Evolutionary conservation across 2,329 filamentous ascomycete genomes (phyloP).

Genomic region (Mycosphaerella arachidis): DNA sequence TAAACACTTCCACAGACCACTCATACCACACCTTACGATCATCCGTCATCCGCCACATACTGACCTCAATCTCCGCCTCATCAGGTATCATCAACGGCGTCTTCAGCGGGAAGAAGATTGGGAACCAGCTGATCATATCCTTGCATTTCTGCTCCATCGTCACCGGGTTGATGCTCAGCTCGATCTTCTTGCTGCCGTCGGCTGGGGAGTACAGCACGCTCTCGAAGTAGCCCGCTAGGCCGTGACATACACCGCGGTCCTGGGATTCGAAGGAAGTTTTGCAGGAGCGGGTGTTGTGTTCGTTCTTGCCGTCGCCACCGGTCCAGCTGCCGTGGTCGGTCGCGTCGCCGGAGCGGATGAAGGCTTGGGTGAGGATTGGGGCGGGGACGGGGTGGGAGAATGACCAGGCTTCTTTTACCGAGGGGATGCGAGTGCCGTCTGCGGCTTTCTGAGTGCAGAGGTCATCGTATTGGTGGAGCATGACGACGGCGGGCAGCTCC

Average conservation of each 20-base stretch:
- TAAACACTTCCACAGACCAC: constrained; percentile 85
- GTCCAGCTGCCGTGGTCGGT: constrained; percentile 67
- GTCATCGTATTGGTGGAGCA: constrained; percentile 84
- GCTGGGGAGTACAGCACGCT: constrained; percentile 71
- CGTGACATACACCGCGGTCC: constrained; percentile 79
- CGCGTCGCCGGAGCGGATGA: constrained; percentile 57
- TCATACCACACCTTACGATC: constrained; percentile 98
- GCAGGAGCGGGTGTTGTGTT: constrained; percentile 82
- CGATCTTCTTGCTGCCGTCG: constrained; percentile 54
- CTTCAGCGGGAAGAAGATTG: constrained; percentile 96
- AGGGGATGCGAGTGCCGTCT: constrained; percentile 34
- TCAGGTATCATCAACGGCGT: constrained; percentile 80
- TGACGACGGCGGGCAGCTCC: constrained; percentile 91
- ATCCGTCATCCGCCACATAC: constrained; percentile 94
- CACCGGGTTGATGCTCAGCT: constrained; percentile 88
- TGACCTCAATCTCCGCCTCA: constrained; percentile 78
- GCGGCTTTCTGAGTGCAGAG: constrained; percentile 60
- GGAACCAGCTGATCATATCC: constrained; percentile 99
- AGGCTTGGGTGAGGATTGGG: constrained; percentile 53
- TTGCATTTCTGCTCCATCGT: constrained; percentile 89
- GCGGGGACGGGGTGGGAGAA: constrained; percentile 71
- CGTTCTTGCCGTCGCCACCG: constrained; percentile 75
- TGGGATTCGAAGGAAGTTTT: constrained; percentile 73
- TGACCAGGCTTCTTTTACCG: constrained; percentile 74
- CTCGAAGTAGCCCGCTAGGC: constrained; percentile 92